Evolutionary conservation across 2,329 filamentous ascomycete species (phyloP).

Genomic region (Cordyceps fumosorosea): DNA sequence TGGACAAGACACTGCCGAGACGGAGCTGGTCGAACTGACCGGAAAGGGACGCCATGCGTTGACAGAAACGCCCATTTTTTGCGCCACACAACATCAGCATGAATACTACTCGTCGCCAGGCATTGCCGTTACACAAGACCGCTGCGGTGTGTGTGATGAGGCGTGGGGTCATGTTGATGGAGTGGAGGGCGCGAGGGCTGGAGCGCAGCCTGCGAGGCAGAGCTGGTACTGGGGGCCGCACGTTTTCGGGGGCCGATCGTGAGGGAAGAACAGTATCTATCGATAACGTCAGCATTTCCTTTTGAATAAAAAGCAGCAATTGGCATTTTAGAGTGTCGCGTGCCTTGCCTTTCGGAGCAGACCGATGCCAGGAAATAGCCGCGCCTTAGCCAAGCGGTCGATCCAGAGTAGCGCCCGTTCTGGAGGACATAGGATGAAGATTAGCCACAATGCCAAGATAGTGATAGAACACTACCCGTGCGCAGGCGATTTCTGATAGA

Average conservation of each 20-base stretch:
- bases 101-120: neutral
- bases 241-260: neutral
- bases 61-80: neutral
- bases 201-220: neutral
- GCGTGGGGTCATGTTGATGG: neutral
- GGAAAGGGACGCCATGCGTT: neutral
- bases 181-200: neutral
- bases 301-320: neutral
- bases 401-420: neutral
- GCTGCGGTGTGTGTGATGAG: neutral
- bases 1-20: neutral
- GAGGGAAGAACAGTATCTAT: too few relatives aligned
- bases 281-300: neutral
- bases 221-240: neutral
- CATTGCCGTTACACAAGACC: neutral
- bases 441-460: neutral
- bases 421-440: neutral
- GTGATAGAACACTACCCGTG: neutral
- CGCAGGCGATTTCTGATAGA: neutral
- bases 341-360: neutral
- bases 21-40: neutral
- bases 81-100: conserved; percentile 3
- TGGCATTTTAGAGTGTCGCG: neutral
- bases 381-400: neutral
- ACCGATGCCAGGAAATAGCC: neutral